Percentiles rank a stretch among this genome's conserved stretches.
Conservation (phyloP, 176 grass and related monocot genomes). For the Carex scoparia region DNA sequence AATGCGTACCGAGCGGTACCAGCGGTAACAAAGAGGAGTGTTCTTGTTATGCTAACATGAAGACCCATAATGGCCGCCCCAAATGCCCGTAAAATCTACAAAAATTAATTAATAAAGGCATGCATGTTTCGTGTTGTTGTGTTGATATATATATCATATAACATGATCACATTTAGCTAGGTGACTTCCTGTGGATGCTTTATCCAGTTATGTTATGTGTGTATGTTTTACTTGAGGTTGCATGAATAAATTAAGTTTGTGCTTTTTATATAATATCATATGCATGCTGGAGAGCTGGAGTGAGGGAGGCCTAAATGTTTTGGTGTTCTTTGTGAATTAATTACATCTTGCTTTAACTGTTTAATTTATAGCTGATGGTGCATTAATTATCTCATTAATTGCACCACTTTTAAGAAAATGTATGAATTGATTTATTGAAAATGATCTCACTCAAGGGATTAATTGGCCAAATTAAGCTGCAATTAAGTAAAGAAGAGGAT, state of each 20-base stretch:
- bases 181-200: not conserved
- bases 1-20: constrained; percentile 72
- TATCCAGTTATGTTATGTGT: not conserved
- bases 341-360: not conserved
- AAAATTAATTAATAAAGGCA: not conserved
- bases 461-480: not conserved
- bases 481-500: not conserved
- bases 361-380: not conserved
- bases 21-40: constrained; percentile 61
- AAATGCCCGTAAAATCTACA: constrained; percentile 60
- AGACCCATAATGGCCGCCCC: constrained; percentile 40
- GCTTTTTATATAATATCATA: not conserved
- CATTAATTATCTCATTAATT: not conserved
- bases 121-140: not conserved
- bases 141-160: not conserved
- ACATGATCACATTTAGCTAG: not conserved
- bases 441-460: not conserved
- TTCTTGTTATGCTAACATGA: constrained; percentile 76
- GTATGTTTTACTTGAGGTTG: not conserved
- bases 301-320: not conserved
- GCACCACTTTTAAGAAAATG: not conserved
- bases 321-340: not conserved
- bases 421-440: not conserved
- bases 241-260: constrained; percentile 1
- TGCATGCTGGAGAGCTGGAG: not conserved